These are phyloP conservation scores for Coemansia sp. DNA, from an alignment of 192 early-diverging fungal genomes.

Conservation along the genomic window DNA sequence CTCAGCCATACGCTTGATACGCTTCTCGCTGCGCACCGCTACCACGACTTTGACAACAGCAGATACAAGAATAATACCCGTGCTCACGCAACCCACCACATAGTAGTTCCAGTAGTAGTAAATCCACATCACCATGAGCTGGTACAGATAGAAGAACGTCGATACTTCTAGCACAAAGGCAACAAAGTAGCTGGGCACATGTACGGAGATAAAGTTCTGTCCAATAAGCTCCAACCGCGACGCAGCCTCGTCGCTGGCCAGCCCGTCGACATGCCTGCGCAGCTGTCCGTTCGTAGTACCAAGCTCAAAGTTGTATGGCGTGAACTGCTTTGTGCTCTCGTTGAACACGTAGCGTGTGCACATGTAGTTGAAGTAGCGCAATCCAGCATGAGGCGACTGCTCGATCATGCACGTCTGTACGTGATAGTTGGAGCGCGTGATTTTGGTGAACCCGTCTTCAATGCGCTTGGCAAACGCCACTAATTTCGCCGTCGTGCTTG, in stretches of 20 bases:
- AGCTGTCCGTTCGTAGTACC: slow-evolving; percentile 61
- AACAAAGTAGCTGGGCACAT: slow-evolving; percentile 52
- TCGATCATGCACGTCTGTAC: slow-evolving; percentile 45
- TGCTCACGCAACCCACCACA: slow-evolving; percentile 61
- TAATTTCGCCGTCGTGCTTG: slow-evolving; percentile 76
- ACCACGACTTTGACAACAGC: slow-evolving; percentile 62
- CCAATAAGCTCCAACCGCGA: slow-evolving; percentile 61
- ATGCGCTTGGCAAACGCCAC: slow-evolving; percentile 58
- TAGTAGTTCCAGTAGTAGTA: slow-evolving; percentile 70
- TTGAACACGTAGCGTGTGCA: slow-evolving; percentile 77
- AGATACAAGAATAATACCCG: slow-evolving; percentile 57
- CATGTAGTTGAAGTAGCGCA: slow-evolving; percentile 65
- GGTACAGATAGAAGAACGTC: slow-evolving; percentile 62
- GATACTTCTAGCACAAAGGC: slow-evolving; percentile 62
- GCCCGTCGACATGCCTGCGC: slow-evolving; percentile 51
- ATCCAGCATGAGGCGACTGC: slow-evolving; percentile 14
- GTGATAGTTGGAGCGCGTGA: slow-evolving; percentile 49
- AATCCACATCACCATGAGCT: slow-evolving; percentile 68
- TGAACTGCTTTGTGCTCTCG: slow-evolving; percentile 50
- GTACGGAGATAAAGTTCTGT: slow-evolving; percentile 63
- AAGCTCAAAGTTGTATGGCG: slow-evolving; percentile 59
- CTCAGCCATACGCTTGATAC: slow-evolving; percentile 63
- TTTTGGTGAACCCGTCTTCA: slow-evolving; percentile 34
- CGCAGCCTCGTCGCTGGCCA: slow-evolving; percentile 56
- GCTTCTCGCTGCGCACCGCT: slow-evolving; percentile 55